Conservation (phyloP, 2,329 filamentous ascomycete genomes). For the Lojkania enalia region DNA sequence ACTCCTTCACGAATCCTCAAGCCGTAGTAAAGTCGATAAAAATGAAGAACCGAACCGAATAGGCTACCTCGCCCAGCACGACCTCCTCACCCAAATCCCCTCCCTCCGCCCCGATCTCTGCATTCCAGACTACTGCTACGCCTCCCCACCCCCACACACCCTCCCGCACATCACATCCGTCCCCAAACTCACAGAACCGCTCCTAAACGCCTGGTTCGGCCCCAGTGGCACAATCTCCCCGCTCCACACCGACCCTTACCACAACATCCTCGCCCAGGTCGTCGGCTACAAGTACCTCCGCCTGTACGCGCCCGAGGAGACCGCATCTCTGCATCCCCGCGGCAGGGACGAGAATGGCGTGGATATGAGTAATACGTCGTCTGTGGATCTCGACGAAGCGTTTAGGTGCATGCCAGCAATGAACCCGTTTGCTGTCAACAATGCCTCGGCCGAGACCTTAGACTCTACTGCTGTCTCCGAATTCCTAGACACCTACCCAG, state of each 20-base stretch:
- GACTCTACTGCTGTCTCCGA: constrained; percentile 5
- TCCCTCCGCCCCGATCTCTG: constrained; percentile 72
- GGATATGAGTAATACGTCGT: constrained; percentile 90
- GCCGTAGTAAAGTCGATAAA: neutral
- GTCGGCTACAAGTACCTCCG: constrained; percentile 92
- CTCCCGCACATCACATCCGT: constrained; percentile 19
- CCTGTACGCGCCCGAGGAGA: constrained; percentile 72
- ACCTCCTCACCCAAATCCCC: constrained; percentile 83
- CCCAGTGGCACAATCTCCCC: constrained; percentile 87
- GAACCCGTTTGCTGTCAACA: constrained; percentile 20
- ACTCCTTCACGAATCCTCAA: neutral
- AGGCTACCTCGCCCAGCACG: constrained; percentile 93
- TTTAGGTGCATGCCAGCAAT: constrained; percentile 54
- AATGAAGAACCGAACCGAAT: constrained; percentile 41
- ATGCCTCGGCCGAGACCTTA: constrained; percentile 44
- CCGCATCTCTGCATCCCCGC: constrained; percentile 62
- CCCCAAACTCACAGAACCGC: constrained; percentile 56
- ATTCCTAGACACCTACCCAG: constrained; percentile 49
- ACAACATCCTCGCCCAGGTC: constrained; percentile 88
- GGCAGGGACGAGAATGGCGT: constrained; percentile 67
- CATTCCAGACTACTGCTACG: constrained; percentile 84
- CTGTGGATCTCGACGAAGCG: constrained; percentile 72
- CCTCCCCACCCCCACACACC: constrained; percentile 58
- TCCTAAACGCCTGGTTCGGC: constrained; percentile 92
- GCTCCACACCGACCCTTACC: constrained; percentile 89